A percentile compares a stretch with the other conserved stretches of the same genome.
Evolutionary conservation across 305 asterid genomes (phyloP).

Genomic region (Andrographis paniculata): DNA sequence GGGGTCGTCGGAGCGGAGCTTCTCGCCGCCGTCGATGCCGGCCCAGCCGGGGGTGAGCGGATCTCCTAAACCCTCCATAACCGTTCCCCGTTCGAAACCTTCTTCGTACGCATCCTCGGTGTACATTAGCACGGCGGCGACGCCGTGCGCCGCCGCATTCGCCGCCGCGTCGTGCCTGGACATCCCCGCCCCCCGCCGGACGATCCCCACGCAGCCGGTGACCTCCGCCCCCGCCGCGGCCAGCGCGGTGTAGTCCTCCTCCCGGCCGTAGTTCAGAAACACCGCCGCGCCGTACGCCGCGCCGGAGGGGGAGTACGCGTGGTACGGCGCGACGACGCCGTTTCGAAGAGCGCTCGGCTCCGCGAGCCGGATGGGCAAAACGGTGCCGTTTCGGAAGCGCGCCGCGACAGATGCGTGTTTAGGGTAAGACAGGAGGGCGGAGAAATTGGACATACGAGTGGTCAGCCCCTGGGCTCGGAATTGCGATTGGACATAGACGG

Average conservation of each 20-base stretch:
- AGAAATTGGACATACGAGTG: conserved; percentile 47
- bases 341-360: conserved; percentile 37
- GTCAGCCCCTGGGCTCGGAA: conserved; percentile 46
- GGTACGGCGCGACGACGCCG: conserved; percentile 66
- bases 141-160: conserved; percentile 78
- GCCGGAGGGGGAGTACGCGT: conserved; percentile 91
- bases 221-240: conserved; percentile 43
- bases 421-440: conserved; percentile 76
- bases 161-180: conserved; percentile 64
- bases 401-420: conserved; percentile 45
- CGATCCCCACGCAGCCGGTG: conserved; percentile 66
- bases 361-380: conserved; percentile 27
- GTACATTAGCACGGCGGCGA: conserved; percentile 79
- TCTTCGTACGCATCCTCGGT: conserved; percentile 51
- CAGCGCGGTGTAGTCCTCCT: conserved; percentile 53
- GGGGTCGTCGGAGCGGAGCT: conserved; percentile 38
- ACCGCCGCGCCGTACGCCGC: conserved; percentile 54
- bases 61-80: conserved; percentile 84
- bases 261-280: conserved; percentile 74
- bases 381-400: conserved; percentile 39
- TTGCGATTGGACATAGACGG: conserved; percentile 53
- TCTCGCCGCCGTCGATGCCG: conserved; percentile 53
- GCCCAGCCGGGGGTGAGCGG: conserved; percentile 94
- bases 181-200: conserved; percentile 64
- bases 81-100: conserved; percentile 94